Base-by-base conservation (phyloP, 2,329 filamentous ascomycete species). In the Rosellinia necatrix region DNA sequence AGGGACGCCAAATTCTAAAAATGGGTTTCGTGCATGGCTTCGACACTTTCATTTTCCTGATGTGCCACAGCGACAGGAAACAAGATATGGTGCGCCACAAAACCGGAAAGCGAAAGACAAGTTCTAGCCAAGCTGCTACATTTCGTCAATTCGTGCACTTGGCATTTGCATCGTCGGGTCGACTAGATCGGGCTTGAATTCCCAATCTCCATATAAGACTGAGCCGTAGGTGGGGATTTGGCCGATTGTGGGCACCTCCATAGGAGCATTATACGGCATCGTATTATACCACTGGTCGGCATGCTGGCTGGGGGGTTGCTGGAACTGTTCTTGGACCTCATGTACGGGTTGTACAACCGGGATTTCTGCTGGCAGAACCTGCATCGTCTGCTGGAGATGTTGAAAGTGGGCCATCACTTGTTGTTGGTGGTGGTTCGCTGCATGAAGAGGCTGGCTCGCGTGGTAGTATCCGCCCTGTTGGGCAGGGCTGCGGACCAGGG, bases 91-190 rank as follows among this genome's bases (percentile, higher is more conserved):
- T 15, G 15, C 44, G 17, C n/a, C 10, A 13, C 12, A 38, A 15
- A 27, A n/a, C n/a, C n/a, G 41, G 6, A 49, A 8, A n/a, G 32
- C 10, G n/a, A 6, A 19, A 19, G 13, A 30, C 27, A n/a, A n/a
- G 32, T n/a, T 21, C n/a, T 12, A 24, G 41, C 13, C 10, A 21
- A 8, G 15, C 40, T 12, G 37, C 19, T 58, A 85, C 72, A 86
- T 75, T 57, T 73, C 79, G 62, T 83, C 81, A 60, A 86, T 79
- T 47, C 83, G 75, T 37, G 76, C 80, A 66, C 81, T 85, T 9
- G 83, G 84, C 70, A 86, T 76, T 69, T 84, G 82, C 72, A 85
- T 78, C 8, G 78, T 75, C 17, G 79, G 76, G 59, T 85, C 82
- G 35, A 82, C 81, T 53, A 53, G 15, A 5, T 85, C 83, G 21